Evolutionary conservation across 495 filamentous ascomycete species (phyloP), one percentile per base, ranked within the genome.

Genomic region (Xylaria scruposa): DNA sequence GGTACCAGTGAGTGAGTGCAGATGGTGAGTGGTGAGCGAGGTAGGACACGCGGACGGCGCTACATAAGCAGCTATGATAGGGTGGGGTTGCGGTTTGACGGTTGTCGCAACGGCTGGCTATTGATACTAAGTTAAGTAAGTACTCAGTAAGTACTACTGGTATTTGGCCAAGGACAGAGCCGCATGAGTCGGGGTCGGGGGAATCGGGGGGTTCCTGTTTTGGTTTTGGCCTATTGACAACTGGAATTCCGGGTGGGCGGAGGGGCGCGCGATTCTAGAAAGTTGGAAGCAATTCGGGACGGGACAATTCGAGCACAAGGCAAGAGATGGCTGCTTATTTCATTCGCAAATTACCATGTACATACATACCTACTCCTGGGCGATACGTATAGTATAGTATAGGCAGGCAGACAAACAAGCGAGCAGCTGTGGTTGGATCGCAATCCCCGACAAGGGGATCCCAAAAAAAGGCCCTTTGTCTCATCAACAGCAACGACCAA

Each of bases 41-140:
- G 49, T 63, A 63, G 60, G 60, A 26, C 60, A 26, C 36, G 33
- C 33, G 58, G 58, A 60, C 58, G 58, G 58, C 58, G 58, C 58
- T 59, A 33, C 56, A 59, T 60, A 60, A 60, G 58, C 58, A 60
- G 33, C 58, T 38, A 40, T 21, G 31, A 36, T 12, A 60, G 38
- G 58, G 58, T 60, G 58, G 58, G 58, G 58, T 60, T 38, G 58
- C 12, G 58, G 33, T 24, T 21, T 51, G 5, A 12, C n/a, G 46
- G 46, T 21, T 53, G n/a, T 24, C 31, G 17, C 56, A 60, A 60
- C 56, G 56, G 56, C 56, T 17, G 24, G 26, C 51, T 12, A 29
- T 13, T 5, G 44, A 7, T 29, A 36, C 6, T 36, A 7, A 31
- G 29, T 31, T 36, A 40, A 12, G 10, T 40, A 40, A 12, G 38